phyloP scores from a whole-genome alignment of 371 early-diverging fungal genomes.

The Mortierella sp. region DNA sequence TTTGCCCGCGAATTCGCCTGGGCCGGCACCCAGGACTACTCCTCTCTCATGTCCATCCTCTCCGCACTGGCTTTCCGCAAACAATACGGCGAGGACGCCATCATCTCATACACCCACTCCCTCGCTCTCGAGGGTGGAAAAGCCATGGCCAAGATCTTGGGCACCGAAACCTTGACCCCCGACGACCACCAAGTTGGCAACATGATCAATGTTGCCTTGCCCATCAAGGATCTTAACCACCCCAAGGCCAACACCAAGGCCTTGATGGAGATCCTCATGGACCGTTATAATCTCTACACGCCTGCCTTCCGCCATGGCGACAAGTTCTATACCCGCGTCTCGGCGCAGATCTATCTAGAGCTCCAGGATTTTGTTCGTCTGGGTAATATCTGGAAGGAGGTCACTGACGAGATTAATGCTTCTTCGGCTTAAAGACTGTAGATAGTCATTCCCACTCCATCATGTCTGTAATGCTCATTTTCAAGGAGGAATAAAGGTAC shows the following conservation, averaged over 20 bases:
- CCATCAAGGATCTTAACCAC: constrained; percentile 55
- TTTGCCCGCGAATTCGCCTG: constrained; percentile 63
- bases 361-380: constrained; percentile 65
- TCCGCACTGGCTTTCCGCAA: constrained; percentile 66
- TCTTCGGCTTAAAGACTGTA: background rate
- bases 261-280: constrained; percentile 56
- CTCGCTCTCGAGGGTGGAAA: constrained; percentile 73
- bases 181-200: constrained; percentile 57
- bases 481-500: background rate
- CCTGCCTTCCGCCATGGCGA: constrained; percentile 64
- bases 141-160: constrained; percentile 67
- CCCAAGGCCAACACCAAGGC: constrained; percentile 25
- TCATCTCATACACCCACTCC: constrained; percentile 66
- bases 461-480: background rate
- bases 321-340: constrained; percentile 66
- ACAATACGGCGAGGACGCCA: constrained; percentile 69
- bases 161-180: constrained; percentile 72
- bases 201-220: constrained; percentile 76
- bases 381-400: constrained; percentile 60
- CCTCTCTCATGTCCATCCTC: constrained; percentile 62
- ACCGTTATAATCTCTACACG: constrained; percentile 61
- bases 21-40: constrained; percentile 65
- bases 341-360: constrained; percentile 73
- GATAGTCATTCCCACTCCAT: background rate
- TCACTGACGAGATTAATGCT: constrained; percentile 58